A percentile compares a stretch with the other conserved stretches of the same genome.
phyloP scores from a whole-genome alignment of 441 rosid genomes.

The Manihot esculenta region DNA sequence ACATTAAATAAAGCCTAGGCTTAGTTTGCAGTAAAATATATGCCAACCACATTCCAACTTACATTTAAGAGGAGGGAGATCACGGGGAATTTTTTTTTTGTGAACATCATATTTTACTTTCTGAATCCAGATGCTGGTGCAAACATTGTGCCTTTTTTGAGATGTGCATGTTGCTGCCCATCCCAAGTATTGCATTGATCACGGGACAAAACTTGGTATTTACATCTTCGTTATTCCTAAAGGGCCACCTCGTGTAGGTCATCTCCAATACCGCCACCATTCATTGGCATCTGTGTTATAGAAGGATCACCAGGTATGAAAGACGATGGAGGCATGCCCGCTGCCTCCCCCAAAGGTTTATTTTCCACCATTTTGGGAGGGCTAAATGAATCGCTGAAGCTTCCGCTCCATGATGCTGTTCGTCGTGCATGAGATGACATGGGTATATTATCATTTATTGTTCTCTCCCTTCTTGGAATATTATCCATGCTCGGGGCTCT shows the following conservation, averaged over 20 bases:
- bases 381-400: conserved; percentile 39
- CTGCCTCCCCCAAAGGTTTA: conserved; percentile 35
- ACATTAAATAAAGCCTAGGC: conserved; percentile 19
- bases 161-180: conserved; percentile 22
- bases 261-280: conserved; percentile 56
- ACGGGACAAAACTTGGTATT: conserved; percentile 50
- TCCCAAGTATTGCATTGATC: conserved; percentile 23
- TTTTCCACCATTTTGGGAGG: conserved; percentile 32
- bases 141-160: conserved; percentile 11
- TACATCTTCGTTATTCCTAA: conserved; percentile 49
- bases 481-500: conserved; percentile 78
- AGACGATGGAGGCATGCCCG: conserved; percentile 40
- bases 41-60: conserved; percentile 24
- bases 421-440: conserved; percentile 53
- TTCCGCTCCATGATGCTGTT: conserved; percentile 94
- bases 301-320: conserved; percentile 33
- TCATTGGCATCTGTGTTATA: conserved; percentile 27
- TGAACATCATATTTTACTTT: conserved; percentile 18
- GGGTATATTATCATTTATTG: conserved; percentile 29
- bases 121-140: conserved; percentile 18
- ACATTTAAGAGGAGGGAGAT: conserved; percentile 5
- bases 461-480: conserved; percentile 37
- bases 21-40: conserved; percentile 19
- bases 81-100: conserved; percentile 2
- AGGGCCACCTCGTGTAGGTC: conserved; percentile 95